phyloP scores from a whole-genome alignment of 805 yeast species.

The Yarrowia yakushimensis region DNA sequence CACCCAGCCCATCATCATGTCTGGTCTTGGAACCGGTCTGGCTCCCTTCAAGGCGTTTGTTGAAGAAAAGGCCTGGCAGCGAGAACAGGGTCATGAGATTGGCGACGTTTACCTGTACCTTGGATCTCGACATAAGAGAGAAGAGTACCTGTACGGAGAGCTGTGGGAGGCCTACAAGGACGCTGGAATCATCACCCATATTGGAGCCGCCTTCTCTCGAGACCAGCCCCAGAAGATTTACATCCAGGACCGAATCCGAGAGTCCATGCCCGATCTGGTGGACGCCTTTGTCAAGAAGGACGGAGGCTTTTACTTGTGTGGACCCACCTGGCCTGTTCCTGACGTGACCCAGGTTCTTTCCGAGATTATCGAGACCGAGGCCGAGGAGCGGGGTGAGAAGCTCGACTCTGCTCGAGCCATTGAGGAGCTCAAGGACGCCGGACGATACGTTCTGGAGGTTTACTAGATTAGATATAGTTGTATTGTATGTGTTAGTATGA shows the following conservation, averaged over 20 bases:
- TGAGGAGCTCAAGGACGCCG: constrained; percentile 89
- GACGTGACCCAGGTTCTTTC: constrained; percentile 87
- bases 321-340: constrained; percentile 99
- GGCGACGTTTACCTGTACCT: constrained; percentile 84
- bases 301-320: constrained; percentile 94
- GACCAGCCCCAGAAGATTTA: constrained; percentile 93
- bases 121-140: constrained; percentile 93
- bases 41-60: constrained; percentile 98
- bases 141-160: constrained; percentile 94
- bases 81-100: constrained; percentile 79
- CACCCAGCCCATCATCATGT: constrained; percentile 89
- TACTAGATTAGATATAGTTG: constrained; percentile 48
- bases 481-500: no score
- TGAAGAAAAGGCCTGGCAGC: constrained; percentile 93
- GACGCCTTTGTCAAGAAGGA: constrained; percentile 72
- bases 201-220: constrained; percentile 97
- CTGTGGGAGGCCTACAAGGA: constrained; percentile 94
- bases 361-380: constrained; percentile 72
- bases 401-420: constrained; percentile 75
- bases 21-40: constrained; percentile 95
- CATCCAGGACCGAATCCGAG: constrained; percentile 89
- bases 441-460: constrained; percentile 90
- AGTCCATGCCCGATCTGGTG: constrained; percentile 65
- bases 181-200: constrained; percentile 87
- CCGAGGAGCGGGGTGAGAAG: constrained; percentile 59